A percentile compares a stretch with the other conserved stretches of the same genome.
These are phyloP conservation scores for Gossypium schwendimanii DNA, from an alignment of 441 rosid genomes.

Conservation along the genomic window DNA sequence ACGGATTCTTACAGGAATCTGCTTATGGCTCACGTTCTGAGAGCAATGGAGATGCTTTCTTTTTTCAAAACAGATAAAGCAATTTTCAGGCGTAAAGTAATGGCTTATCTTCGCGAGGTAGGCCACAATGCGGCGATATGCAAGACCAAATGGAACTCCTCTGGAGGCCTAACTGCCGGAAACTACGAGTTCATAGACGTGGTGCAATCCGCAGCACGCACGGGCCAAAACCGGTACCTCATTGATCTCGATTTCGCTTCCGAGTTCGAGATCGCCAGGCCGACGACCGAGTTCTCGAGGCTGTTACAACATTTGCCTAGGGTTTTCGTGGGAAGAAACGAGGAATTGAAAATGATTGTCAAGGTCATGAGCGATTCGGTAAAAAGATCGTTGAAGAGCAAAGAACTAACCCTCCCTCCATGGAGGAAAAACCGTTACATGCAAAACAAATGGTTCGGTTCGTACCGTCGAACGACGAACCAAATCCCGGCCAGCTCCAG, in stretches of 20 bases:
- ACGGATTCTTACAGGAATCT: conserved; percentile 41
- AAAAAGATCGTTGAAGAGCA: conserved; percentile 47
- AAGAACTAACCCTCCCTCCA: conserved; percentile 60
- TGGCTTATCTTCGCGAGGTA: conserved; percentile 40
- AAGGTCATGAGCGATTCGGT: conserved; percentile 42
- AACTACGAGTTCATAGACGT: conserved; percentile 78
- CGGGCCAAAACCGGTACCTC: conserved; percentile 37
- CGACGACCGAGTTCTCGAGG: conserved; percentile 43
- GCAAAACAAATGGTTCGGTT: conserved; percentile 70
- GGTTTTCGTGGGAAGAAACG: conserved; percentile 46
- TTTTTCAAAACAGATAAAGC: conserved; percentile 27
- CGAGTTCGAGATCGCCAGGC: conserved; percentile 74
- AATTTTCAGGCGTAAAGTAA: conserved; percentile 42
- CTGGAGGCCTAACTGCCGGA: conserved; percentile 50
- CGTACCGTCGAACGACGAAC: conserved; percentile 44
- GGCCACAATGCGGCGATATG: conserved; percentile 81
- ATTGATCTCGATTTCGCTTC: conserved; percentile 63
- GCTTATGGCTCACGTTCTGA: conserved; percentile 36
- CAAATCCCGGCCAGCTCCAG: conserved; percentile 11
- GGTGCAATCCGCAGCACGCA: conserved; percentile 17
- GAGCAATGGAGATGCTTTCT: conserved; percentile 40
- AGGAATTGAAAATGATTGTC: conserved; percentile 49
- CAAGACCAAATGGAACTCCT: conserved; percentile 59
- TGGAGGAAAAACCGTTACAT: conserved; percentile 77
- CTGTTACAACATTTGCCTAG: conserved; percentile 39